Evolutionary conservation across 2,329 filamentous ascomycete genomes (phyloP).

Genomic region (Atkinsonella hypoxylon): DNA sequence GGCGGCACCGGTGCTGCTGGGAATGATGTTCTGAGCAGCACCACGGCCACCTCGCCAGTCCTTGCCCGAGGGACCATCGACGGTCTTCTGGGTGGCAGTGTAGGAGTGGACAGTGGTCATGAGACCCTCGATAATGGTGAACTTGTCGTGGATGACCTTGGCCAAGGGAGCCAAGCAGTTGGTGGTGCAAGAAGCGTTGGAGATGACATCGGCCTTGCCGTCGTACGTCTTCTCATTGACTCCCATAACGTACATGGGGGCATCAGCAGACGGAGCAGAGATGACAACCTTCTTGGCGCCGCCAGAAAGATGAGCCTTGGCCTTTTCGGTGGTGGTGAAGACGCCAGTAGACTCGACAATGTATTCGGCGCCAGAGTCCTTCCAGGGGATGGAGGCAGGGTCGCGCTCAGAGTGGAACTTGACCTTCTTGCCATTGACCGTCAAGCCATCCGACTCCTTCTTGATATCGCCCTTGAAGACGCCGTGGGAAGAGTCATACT

Average conservation of each 20-base stretch:
- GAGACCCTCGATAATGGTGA: conserved; percentile 91
- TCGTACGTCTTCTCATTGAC: conserved; percentile 96
- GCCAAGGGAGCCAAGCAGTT: conserved; percentile 99
- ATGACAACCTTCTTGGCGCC: conserved; percentile 98
- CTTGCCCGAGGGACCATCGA: conserved; percentile 94
- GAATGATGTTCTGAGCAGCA: conserved; percentile 99
- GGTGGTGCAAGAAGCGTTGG: conserved; percentile 99
- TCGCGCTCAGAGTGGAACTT: conserved; percentile 91
- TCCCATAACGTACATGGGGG: conserved; percentile 99
- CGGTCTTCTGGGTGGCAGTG: conserved; percentile 99
- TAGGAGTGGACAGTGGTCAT: conserved; percentile 99
- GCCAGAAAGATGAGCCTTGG: conserved; percentile 83
- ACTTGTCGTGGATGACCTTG: conserved; percentile 99
- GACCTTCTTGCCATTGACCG: conserved; percentile 90
- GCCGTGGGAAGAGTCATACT: conserved; percentile 97
- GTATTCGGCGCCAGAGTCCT: conserved; percentile 77
- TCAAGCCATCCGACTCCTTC: conserved; percentile 57
- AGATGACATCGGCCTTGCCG: conserved; percentile 82
- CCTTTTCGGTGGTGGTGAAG: conserved; percentile 98
- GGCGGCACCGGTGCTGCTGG: conserved; percentile 95
- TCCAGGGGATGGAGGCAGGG: conserved; percentile 84
- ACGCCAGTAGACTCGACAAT: conserved; percentile 97
- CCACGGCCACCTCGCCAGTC: conserved; percentile 99
- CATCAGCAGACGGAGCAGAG: conserved; percentile 85
- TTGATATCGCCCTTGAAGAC: conserved; percentile 86